Conservation (phyloP, 1,139 yeast genomes). For the Hyphopichia fennica region DNA sequence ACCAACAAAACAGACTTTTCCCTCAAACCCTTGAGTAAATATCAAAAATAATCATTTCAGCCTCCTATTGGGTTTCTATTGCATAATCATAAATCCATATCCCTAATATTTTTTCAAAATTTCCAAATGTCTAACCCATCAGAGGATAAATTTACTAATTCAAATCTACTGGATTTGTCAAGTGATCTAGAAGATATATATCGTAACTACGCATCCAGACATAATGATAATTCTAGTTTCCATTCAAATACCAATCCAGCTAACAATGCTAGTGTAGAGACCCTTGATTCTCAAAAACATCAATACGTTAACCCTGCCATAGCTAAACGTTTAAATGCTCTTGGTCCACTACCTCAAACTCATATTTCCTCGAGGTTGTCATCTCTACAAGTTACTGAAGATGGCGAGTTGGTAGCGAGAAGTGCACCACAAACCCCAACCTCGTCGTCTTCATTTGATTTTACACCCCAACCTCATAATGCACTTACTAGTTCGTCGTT, state of each 20-base stretch:
- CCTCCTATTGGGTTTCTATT: too few relatives aligned
- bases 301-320: not conserved
- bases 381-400: slow-evolving; percentile 20
- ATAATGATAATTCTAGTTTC: slow-evolving; percentile 4
- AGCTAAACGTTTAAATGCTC: not conserved
- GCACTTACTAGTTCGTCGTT: slow-evolving; percentile 36
- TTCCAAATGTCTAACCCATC: not conserved
- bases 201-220: slow-evolving; percentile 22
- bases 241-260: not conserved
- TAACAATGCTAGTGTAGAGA: slow-evolving; percentile 24
- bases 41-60: too few relatives aligned
- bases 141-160: not conserved
- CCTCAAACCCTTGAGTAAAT: too few relatives aligned
- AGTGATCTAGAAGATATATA: slow-evolving; percentile 37
- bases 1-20: too few relatives aligned
- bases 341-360: slow-evolving; percentile 11
- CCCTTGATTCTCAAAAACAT: slow-evolving; percentile 28
- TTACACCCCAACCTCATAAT: slow-evolving; percentile 20
- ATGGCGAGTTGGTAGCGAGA: slow-evolving; percentile 10
- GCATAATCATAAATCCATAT: too few relatives aligned
- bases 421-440: slow-evolving; percentile 34
- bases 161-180: not conserved
- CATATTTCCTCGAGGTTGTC: slow-evolving; percentile 34
- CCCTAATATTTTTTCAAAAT: not conserved
- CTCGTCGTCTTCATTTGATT: slow-evolving; percentile 29